Evolutionary conservation across 2,329 filamentous ascomycete species (phyloP).

Genomic region (Xylaria sp.): DNA sequence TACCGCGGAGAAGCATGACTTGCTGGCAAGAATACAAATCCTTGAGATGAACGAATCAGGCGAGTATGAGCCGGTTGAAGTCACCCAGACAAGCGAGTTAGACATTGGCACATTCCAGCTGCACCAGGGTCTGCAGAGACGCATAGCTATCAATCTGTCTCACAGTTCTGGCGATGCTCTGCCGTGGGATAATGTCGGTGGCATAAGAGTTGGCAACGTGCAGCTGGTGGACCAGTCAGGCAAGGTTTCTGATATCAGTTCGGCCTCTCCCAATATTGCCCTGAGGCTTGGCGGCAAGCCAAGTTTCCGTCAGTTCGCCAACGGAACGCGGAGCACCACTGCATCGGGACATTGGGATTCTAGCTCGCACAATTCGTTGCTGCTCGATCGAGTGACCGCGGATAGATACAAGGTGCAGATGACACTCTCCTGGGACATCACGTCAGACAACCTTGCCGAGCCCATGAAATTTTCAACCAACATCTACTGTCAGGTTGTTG

Average conservation of each 20-base stretch:
- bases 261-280: constrained; percentile 65
- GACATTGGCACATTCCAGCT: constrained; percentile 91
- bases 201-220: constrained; percentile 73
- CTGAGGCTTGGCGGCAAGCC: constrained; percentile 75
- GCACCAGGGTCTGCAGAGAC: constrained; percentile 87
- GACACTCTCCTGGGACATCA: constrained; percentile 78
- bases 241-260: constrained; percentile 73
- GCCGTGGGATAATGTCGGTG: constrained; percentile 79
- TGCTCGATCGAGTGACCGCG: constrained; percentile 89
- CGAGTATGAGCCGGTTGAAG: constrained; percentile 87
- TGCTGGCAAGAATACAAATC: constrained; percentile 82
- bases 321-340: constrained; percentile 82
- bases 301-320: constrained; percentile 75
- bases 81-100: constrained; percentile 75
- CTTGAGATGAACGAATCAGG: constrained; percentile 88
- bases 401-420: constrained; percentile 91
- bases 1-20: constrained; percentile 86
- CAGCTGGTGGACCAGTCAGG: constrained; percentile 79
- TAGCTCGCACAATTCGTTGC: constrained; percentile 81
- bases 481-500: constrained; percentile 75
- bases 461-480: constrained; percentile 84
- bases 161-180: constrained; percentile 85
- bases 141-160: constrained; percentile 80
- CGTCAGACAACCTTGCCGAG: constrained; percentile 75
- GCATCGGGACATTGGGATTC: constrained; percentile 96